Percentiles rank a stretch among this genome's conserved stretches.
These are phyloP conservation scores for Pezicula neosporulosa DNA, from an alignment of 2,329 filamentous ascomycete species.

Conservation along the genomic window DNA sequence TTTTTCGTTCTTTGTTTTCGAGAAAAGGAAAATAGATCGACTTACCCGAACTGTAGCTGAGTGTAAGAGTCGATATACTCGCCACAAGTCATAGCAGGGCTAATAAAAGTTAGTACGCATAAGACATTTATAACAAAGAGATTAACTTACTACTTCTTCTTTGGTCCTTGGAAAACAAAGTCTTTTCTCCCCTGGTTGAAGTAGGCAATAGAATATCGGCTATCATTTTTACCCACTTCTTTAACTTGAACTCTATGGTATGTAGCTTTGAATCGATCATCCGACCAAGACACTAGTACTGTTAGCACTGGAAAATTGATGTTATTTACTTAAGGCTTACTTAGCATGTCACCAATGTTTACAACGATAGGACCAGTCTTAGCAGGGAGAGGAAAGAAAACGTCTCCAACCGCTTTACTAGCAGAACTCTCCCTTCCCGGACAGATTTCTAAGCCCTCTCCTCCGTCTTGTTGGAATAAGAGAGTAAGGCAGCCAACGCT, in stretches of 20 bases:
- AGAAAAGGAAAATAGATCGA: too few relatives aligned
- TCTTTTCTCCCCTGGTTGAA: conserved; percentile 59
- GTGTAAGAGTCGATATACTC: not conserved
- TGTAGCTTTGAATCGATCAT: conserved; percentile 63
- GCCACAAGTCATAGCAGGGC: not conserved
- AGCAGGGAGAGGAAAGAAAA: conserved; percentile 30
- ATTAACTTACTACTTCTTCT: conserved; percentile 35
- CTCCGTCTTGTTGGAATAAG: conserved; percentile 55
- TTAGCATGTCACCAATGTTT: conserved; percentile 61
- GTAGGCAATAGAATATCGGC: conserved; percentile 58
- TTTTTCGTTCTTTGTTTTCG: too few relatives aligned
- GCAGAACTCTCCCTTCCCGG: conserved; percentile 52
- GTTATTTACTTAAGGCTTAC: not conserved
- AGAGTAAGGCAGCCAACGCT: conserved; percentile 56
- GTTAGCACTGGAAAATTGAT: not conserved
- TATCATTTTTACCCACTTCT: conserved; percentile 36
- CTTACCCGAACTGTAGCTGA: not conserved
- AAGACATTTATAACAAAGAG: not conserved
- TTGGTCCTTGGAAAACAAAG: conserved; percentile 53
- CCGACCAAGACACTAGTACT: conserved; percentile 51
- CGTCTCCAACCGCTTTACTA: conserved; percentile 55
- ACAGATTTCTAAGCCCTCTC: conserved; percentile 60
- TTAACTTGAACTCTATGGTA: conserved; percentile 49
- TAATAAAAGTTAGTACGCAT: not conserved
- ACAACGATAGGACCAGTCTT: conserved; percentile 50